These are phyloP conservation scores for Xylaria sp. DNA, from an alignment of 2,329 filamentous ascomycete genomes.

Conservation along the genomic window DNA sequence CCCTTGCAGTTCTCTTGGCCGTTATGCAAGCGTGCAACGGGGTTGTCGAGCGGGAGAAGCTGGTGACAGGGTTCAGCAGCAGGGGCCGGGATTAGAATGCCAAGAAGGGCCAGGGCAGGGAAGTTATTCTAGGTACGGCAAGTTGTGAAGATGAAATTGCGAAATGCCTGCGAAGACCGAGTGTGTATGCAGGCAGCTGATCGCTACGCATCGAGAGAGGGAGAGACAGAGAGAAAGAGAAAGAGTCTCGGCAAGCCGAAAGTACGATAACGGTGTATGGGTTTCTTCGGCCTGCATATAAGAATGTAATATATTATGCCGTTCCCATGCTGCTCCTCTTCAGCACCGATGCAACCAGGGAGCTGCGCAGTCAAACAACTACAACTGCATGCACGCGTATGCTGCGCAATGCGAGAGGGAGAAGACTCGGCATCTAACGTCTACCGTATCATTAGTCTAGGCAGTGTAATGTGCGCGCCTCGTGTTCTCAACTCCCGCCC, in stretches of 20 bases:
- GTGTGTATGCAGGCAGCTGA: slow-evolving; percentile 11
- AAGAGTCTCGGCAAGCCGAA: slow-evolving; percentile 15
- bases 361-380: slow-evolving; percentile 32
- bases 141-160: slow-evolving; percentile 30
- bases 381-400: slow-evolving; percentile 21
- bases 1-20: slow-evolving; percentile 47
- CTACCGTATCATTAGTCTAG: neutral
- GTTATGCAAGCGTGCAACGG: slow-evolving; percentile 48
- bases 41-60: slow-evolving; percentile 37
- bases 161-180: slow-evolving; percentile 14
- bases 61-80: slow-evolving; percentile 42
- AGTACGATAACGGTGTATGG: slow-evolving; percentile 15
- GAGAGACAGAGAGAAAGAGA: too few species aligned
- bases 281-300: slow-evolving; percentile 11
- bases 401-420: slow-evolving; percentile 17
- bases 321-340: slow-evolving; percentile 23
- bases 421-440: slow-evolving; percentile 18
- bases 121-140: slow-evolving; percentile 32
- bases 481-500: slow-evolving; percentile 8
- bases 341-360: slow-evolving; percentile 33
- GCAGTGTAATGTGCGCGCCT: neutral
- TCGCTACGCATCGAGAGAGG: slow-evolving; percentile 18
- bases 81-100: slow-evolving; percentile 38
- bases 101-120: slow-evolving; percentile 27
- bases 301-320: slow-evolving; percentile 29